These are phyloP conservation scores for Drechslerella stenobrocha DNA, from an alignment of 2,329 filamentous ascomycete genomes.

Conservation along the genomic window DNA sequence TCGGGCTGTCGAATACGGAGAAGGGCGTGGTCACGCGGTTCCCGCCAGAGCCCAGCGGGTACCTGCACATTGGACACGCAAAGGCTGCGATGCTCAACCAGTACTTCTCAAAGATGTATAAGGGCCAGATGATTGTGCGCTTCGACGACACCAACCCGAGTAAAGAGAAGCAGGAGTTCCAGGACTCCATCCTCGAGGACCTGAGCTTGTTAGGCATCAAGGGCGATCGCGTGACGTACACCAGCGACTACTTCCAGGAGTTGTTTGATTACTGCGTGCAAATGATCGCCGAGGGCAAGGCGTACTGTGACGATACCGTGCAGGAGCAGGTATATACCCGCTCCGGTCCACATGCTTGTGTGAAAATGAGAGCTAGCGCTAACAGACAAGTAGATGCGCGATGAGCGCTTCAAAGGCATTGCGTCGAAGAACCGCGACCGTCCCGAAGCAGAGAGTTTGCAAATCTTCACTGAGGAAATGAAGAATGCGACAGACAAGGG, in stretches of 20 bases:
- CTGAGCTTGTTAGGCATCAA: conserved; percentile 87
- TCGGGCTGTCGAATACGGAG: conserved; percentile 79
- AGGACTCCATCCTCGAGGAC: conserved; percentile 91
- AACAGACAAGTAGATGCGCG: conserved; percentile 65
- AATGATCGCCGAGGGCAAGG: conserved; percentile 82
- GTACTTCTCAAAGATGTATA: conserved; percentile 94
- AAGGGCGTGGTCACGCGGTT: conserved; percentile 91
- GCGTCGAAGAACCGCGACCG: conserved; percentile 79
- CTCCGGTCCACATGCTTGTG: neutral
- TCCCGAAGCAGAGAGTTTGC: conserved; percentile 78
- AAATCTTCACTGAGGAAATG: conserved; percentile 84
- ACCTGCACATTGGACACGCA: conserved; percentile 92
- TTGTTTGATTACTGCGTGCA: conserved; percentile 82
- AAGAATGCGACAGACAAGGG: conserved; percentile 80
- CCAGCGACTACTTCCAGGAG: conserved; percentile 92
- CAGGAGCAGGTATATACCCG: conserved; percentile 65
- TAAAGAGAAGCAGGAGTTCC: conserved; percentile 95
- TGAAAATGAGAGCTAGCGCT: conserved; percentile 4
- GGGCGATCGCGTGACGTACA: conserved; percentile 83
- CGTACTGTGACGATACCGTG: conserved; percentile 92
- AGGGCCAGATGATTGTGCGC: conserved; percentile 84
- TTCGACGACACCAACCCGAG: conserved; percentile 98
- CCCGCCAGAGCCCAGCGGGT: conserved; percentile 90
- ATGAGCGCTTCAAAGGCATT: conserved; percentile 80
- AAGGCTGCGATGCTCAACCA: conserved; percentile 93